Evolutionary conservation across 495 filamentous ascomycete species (phyloP), one percentile per base, ranked within the genome.

Genomic region (Penicillium goetzii): DNA sequence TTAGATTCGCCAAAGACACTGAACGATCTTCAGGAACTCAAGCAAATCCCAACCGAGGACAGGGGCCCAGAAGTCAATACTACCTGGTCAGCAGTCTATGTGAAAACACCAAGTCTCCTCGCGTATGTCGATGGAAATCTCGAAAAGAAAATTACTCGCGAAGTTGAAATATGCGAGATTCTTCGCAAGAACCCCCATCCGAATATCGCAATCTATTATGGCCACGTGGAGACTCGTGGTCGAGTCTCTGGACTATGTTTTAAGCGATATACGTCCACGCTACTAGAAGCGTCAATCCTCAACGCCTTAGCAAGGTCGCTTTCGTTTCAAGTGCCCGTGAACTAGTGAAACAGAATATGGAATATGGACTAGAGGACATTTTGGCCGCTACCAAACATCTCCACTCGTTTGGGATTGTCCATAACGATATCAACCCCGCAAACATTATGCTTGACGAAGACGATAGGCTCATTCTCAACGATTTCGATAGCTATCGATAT

Each of bases 371-470:
- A 21, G 36, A 69, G 21, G 67, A 65, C 56, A 36, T 77, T 55
- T 51, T 61, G 71, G 67, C 74, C 65, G 79, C 71, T 60, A 60
- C 79, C 60, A 47, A 66, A 50, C 76, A 82, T 67, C 67, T 81
- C 0, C 77, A 79, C 62, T 58, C 54, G 25, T 60, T 81, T 52
- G 72, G 68, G 0, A 33, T 78, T 23, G 69, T 75, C 4, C 77
- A 80, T 58, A 78, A 77, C 56, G 75, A 82, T 38, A 68, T 80
- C 25, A 78, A 74, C 59, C 72, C 73, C 2, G 61, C 54, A 9
- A 82, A 78, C 50, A 72, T 80, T 54, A 75, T 78, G 72, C n/a
- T 78, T 58, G 72, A 75, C 23, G 67, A 68, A 53, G 61, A 74
- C 19, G 67, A 72, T 25, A 66, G 61, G 23, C 68, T 72, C 32